Conservation (phyloP, 2,329 filamentous ascomycete species). For the Coniochaeta pulveracea region DNA sequence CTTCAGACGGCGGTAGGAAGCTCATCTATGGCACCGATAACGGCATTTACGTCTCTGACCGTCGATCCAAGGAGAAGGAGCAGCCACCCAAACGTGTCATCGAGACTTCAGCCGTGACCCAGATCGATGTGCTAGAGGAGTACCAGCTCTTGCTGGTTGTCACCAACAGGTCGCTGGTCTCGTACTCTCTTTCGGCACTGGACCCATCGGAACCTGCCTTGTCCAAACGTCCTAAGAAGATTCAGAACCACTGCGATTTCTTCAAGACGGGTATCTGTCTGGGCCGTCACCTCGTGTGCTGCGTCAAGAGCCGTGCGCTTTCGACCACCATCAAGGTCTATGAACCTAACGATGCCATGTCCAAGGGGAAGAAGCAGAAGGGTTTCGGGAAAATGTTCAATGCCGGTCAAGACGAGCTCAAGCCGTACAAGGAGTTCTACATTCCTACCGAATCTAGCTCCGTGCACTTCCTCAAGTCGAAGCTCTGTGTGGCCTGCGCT, state of each 20-base stretch:
- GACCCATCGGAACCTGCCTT: constrained; percentile 73
- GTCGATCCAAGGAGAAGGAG: constrained; percentile 69
- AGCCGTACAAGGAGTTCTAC: constrained; percentile 98
- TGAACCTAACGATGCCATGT: constrained; percentile 90
- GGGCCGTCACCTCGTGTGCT: constrained; percentile 88
- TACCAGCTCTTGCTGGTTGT: constrained; percentile 86
- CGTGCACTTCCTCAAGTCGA: constrained; percentile 94
- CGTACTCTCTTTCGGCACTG: constrained; percentile 77
- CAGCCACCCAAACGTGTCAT: constrained; percentile 70
- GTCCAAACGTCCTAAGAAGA: constrained; percentile 84
- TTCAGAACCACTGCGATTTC: constrained; percentile 94
- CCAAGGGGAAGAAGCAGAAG: constrained; percentile 89
- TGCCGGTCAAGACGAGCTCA: constrained; percentile 82
- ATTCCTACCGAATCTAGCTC: constrained; percentile 97
- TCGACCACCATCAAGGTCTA: constrained; percentile 99
- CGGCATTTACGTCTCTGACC: constrained; percentile 85
- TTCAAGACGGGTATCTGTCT: constrained; percentile 96
- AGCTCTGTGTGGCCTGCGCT: constrained; percentile 90
- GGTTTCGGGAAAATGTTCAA: constrained; percentile 95
- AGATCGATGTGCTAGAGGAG: constrained; percentile 92
- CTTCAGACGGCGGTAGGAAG: constrained; percentile 83
- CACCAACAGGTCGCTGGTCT: constrained; percentile 84
- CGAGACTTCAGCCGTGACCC: constrained; percentile 78
- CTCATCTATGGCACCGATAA: constrained; percentile 89
- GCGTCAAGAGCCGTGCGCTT: constrained; percentile 85